phyloP scores from a whole-genome alignment of 352 stramenopile species.

The Phytophthora tentaculata region DNA sequence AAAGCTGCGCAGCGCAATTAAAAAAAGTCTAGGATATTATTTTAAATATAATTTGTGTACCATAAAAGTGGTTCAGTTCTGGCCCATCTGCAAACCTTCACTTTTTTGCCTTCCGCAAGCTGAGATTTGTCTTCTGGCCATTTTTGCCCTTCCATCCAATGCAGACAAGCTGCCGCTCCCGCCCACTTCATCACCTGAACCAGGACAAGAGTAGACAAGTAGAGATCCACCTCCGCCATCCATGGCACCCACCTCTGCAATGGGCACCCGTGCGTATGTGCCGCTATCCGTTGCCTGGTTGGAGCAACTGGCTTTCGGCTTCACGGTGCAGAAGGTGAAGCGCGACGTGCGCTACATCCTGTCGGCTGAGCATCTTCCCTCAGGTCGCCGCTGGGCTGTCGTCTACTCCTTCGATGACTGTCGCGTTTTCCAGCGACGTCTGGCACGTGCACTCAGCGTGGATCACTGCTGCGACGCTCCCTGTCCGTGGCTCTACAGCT shows the following conservation, averaged over 20 bases:
- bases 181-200: too few relatives aligned
- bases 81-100: too few relatives aligned
- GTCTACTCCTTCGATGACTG: constrained; percentile 37
- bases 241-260: constrained; percentile 4
- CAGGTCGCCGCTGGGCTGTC: constrained; percentile 29
- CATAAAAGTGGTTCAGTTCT: too few relatives aligned
- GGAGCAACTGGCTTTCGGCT: constrained; percentile 29
- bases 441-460: constrained; percentile 20
- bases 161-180: too few relatives aligned
- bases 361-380: constrained; percentile 27
- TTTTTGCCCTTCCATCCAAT: too few relatives aligned
- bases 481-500: constrained; percentile 40
- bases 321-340: constrained; percentile 22
- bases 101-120: too few relatives aligned
- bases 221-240: background rate
- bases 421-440: constrained; percentile 19
- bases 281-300: constrained; percentile 36
- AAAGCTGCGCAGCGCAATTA: too few relatives aligned
- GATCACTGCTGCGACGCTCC: constrained; percentile 31
- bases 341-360: constrained; percentile 32
- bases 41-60: too few relatives aligned
- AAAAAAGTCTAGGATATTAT: too few relatives aligned
- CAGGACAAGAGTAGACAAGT: too few relatives aligned
- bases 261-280: constrained; percentile 16
- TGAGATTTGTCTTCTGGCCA: too few relatives aligned